phyloP scores from a whole-genome alignment of 2,329 filamentous ascomycete genomes.

The Davidsoniella eucalypti region DNA sequence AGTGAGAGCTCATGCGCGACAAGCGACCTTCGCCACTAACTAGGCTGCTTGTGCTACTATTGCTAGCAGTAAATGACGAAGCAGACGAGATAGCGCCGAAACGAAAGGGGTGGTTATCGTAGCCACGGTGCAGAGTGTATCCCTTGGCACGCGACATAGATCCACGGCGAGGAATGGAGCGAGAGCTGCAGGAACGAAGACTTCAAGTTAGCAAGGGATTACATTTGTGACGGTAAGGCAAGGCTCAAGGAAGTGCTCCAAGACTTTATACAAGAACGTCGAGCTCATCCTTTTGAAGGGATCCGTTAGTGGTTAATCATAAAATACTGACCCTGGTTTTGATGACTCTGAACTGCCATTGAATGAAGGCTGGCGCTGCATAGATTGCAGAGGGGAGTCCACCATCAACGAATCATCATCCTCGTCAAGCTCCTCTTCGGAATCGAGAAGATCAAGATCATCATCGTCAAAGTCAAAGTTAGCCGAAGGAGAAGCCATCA shows the following conservation, averaged over 20 bases:
- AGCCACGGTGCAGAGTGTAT: slow-evolving; percentile 6
- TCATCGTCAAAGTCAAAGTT: slow-evolving; percentile 5
- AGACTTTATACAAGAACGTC: background rate
- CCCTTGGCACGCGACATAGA: slow-evolving; percentile 10
- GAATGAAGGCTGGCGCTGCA: slow-evolving; percentile 8
- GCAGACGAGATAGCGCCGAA: slow-evolving; percentile 7
- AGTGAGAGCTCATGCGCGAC: slow-evolving; percentile 25
- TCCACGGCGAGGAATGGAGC: slow-evolving; percentile 9
- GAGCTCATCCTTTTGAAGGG: background rate
- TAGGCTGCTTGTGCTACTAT: slow-evolving; percentile 11
- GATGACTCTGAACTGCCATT: background rate
- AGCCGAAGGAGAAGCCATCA: slow-evolving; percentile 10
- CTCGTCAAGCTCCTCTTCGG: slow-evolving; percentile 9
- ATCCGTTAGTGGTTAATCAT: background rate
- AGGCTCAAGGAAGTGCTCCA: background rate
- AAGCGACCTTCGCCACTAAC: slow-evolving; percentile 18
- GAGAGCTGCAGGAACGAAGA: slow-evolving; percentile 1
- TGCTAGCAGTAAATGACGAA: slow-evolving; percentile 6
- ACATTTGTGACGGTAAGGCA: background rate
- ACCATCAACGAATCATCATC: slow-evolving; percentile 12
- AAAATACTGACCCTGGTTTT: slow-evolving; percentile 8
- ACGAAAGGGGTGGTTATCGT: slow-evolving; percentile 4
- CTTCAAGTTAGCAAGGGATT: slow-evolving; percentile 4
- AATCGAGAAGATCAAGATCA: slow-evolving; percentile 8
- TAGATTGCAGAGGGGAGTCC: slow-evolving; percentile 9